phyloP scores from a whole-genome alignment of 202 grass and related monocot genomes.

The Schoenoplectus tabernaemontani region DNA sequence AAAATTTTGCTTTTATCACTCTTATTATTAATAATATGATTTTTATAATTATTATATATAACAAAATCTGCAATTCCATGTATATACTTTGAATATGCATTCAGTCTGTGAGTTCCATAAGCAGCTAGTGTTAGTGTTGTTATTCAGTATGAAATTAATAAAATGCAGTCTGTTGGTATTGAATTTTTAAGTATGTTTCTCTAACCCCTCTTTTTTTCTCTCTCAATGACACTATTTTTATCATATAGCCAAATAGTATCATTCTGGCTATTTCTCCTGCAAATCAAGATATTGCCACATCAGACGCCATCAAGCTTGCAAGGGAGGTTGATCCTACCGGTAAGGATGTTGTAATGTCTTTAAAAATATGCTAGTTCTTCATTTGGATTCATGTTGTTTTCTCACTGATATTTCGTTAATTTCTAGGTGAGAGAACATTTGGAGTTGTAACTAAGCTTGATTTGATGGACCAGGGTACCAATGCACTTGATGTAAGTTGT shows the following conservation, averaged over 20 bases:
- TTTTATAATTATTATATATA: too few species aligned
- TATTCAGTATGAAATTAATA: neutral
- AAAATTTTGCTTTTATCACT: too few species aligned
- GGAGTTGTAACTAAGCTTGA: constrained; percentile 97
- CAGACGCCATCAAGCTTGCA: constrained; percentile 94
- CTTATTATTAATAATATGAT: too few species aligned
- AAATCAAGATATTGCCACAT: constrained; percentile 99
- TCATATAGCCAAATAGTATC: constrained; percentile 70
- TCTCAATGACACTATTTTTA: neutral
- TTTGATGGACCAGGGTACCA: constrained; percentile 99
- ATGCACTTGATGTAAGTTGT: constrained; percentile 80
- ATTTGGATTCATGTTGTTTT: constrained; percentile 6
- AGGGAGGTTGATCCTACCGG: constrained; percentile 96
- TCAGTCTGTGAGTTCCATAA: neutral
- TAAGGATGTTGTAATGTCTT: constrained; percentile 15
- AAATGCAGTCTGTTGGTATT: constrained; percentile 25
- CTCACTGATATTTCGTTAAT: constrained; percentile 25
- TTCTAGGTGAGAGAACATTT: constrained; percentile 89
- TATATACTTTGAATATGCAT: neutral
- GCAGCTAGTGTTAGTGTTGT: neutral
- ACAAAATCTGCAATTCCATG: too few species aligned
- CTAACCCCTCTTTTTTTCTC: neutral
- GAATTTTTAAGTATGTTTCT: constrained; percentile 18
- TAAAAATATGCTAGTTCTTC: neutral
- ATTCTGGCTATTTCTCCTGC: constrained; percentile 99